These are phyloP conservation scores for Desmodesmus armatus DNA, from an alignment of 139 green algal species.

Conservation along the genomic window DNA sequence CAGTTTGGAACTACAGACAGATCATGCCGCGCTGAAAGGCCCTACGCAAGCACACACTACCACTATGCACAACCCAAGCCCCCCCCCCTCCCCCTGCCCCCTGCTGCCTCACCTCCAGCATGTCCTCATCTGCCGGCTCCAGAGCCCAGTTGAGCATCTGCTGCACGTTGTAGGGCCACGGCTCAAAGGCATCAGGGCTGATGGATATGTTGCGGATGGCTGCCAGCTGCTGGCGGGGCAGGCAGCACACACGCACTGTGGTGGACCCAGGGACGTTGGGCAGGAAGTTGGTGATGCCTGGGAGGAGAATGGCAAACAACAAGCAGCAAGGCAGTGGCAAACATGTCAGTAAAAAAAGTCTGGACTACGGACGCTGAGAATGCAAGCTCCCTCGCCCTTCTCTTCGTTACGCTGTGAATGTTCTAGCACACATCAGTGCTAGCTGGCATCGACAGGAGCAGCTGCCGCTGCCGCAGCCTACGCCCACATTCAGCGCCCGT, in stretches of 20 bases:
- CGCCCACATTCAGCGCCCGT: no score
- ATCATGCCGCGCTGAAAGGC: neutral
- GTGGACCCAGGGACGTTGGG: conserved; percentile 60
- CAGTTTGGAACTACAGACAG: neutral
- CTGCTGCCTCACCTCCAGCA: conserved; percentile 28
- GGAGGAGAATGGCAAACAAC: no score
- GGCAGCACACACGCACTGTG: conserved; percentile 68
- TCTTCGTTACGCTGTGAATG: no score
- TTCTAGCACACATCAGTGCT: no score
- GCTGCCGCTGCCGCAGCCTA: no score
- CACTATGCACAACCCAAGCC: no score
- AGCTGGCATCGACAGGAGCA: no score
- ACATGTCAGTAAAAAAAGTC: no score
- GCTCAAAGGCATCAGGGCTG: conserved; percentile 56
- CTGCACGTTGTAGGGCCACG: conserved; percentile 55
- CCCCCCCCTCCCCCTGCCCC: neutral
- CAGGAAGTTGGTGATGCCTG: conserved; percentile 86
- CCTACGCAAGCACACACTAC: neutral
- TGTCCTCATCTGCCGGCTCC: conserved; percentile 65
- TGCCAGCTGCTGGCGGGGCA: conserved; percentile 52
- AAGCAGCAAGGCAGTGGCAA: no score
- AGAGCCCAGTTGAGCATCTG: conserved; percentile 75
- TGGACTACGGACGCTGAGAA: no score
- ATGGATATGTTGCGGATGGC: conserved; percentile 39
- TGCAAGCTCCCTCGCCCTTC: no score